These are phyloP conservation scores for Podaxis sp. DNA, from an alignment of 768 basidiomycete genomes.

Conservation along the genomic window DNA sequence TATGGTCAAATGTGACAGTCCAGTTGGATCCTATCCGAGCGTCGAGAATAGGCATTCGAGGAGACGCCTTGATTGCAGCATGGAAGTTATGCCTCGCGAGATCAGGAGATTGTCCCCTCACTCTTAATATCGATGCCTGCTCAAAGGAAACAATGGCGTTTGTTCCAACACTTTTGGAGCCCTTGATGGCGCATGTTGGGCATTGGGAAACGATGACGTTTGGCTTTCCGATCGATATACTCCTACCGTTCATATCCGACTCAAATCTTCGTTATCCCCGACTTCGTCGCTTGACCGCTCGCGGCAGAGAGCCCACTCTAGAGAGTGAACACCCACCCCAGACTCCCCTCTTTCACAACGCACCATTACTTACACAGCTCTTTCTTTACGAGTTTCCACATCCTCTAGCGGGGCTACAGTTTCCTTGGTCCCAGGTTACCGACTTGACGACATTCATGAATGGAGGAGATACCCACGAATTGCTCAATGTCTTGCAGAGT, in stretches of 20 bases:
- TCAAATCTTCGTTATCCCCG: neutral
- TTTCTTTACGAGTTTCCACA: neutral
- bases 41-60: neutral
- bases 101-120: slow-evolving; percentile 3
- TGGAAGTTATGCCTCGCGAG: slow-evolving; percentile 5
- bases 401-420: neutral
- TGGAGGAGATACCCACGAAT: neutral
- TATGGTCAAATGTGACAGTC: neutral
- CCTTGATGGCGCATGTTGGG: neutral
- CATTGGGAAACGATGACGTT: neutral
- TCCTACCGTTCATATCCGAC: slow-evolving; percentile 3
- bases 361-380: slow-evolving; percentile 1
- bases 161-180: neutral
- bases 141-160: neutral
- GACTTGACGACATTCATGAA: neutral
- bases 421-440: slow-evolving; percentile 11
- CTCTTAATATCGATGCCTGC: neutral
- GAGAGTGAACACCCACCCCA: neutral
- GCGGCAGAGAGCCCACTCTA: neutral
- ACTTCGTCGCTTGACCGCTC: neutral
- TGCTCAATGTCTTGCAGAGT: neutral
- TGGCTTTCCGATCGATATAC: neutral
- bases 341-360: neutral
- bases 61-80: neutral
- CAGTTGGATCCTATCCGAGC: neutral